Evolutionary conservation across 306 rosid genomes (phyloP).

Genomic region (Potentilla sterilis): DNA sequence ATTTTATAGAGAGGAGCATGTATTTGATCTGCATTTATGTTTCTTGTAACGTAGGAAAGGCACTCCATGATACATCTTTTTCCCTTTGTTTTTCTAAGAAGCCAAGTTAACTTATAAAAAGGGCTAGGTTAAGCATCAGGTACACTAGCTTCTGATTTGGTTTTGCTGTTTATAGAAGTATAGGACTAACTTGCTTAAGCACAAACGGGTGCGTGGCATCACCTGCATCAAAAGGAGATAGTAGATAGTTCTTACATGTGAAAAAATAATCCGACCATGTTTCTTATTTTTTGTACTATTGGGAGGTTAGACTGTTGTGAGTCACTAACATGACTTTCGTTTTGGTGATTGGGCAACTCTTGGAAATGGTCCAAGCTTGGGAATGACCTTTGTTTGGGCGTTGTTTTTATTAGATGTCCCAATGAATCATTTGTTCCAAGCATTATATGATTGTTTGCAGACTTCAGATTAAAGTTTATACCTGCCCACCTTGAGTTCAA

Average conservation of each 20-base stretch:
- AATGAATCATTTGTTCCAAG: not conserved
- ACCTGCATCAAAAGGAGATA: not conserved
- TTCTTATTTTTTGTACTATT: not conserved
- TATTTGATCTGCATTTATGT: not conserved
- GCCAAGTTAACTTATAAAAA: not conserved
- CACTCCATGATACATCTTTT: not conserved
- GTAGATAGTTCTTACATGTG: not conserved
- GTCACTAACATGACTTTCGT: constrained; percentile 7
- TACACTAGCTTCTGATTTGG: not conserved
- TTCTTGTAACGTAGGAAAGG: not conserved
- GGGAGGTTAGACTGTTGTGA: not conserved
- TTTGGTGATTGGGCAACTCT: not conserved
- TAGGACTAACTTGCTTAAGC: not conserved
- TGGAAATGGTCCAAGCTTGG: not conserved
- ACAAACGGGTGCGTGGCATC: not conserved
- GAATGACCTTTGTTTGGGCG: not conserved
- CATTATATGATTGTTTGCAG: not conserved
- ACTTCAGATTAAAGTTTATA: constrained; percentile 5
- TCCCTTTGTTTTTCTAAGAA: not conserved
- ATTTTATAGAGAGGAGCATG: not conserved
- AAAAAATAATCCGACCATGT: not conserved
- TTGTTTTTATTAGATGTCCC: not conserved
- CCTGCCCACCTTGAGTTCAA: not conserved
- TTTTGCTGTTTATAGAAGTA: not conserved
- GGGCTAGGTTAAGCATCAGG: not conserved